Percentiles rank a stretch among this genome's conserved stretches.
Conservation (phyloP, 371 early-diverging fungal species). For the Syncephalastrum racemosum region DNA sequence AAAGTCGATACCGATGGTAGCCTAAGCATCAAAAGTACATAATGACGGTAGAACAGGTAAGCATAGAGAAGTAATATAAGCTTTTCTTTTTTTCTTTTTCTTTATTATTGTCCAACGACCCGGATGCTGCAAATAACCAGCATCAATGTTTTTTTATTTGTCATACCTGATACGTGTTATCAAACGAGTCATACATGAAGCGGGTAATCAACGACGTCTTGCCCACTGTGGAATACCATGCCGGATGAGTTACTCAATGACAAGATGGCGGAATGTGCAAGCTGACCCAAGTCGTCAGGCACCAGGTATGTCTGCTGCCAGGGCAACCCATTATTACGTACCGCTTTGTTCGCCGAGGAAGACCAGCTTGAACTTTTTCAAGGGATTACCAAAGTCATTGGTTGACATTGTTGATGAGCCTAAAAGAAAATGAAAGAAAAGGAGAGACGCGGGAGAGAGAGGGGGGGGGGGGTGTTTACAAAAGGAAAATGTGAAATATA, state of each 20-base stretch:
- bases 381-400: slow-evolving; percentile 60
- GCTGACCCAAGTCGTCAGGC: too few relatives aligned
- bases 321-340: slow-evolving; percentile 36
- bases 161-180: slow-evolving; percentile 81
- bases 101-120: too few relatives aligned
- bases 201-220: slow-evolving; percentile 98
- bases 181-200: slow-evolving; percentile 98
- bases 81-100: slow-evolving; percentile 4
- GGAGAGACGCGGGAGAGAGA: slow-evolving; percentile 3
- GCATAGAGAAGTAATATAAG: neutral
- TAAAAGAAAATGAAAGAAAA: slow-evolving; percentile 18
- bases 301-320: too few relatives aligned
- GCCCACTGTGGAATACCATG: slow-evolving; percentile 66
- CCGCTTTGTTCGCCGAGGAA: slow-evolving; percentile 97
- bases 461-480: too few relatives aligned
- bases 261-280: neutral
- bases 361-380: slow-evolving; percentile 90
- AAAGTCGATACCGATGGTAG: slow-evolving; percentile 99
- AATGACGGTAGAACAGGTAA: neutral
- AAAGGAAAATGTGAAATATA: slow-evolving; percentile 1
- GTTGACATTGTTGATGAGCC: slow-evolving; percentile 23
- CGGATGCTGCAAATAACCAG: too few relatives aligned
- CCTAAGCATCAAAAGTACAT: slow-evolving; percentile 49
- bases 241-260: neutral
- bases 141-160: too few relatives aligned